Conservation (phyloP, 441 rosid genomes). For the Pelargonium citronellum region DNA sequence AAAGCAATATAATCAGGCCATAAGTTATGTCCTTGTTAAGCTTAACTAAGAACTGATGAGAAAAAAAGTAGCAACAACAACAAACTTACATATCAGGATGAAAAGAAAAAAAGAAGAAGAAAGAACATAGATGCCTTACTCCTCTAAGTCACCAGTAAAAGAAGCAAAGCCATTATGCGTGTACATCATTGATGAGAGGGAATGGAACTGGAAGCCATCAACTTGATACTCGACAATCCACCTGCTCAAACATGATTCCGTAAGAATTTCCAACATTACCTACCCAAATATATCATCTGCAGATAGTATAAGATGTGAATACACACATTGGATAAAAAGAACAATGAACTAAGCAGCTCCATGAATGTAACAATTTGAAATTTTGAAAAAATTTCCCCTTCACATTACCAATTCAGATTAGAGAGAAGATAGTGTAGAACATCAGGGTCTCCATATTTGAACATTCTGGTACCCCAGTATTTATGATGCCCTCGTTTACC, state of each 20-base stretch:
- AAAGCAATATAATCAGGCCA: neutral
- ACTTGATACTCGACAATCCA: slow-evolving; percentile 85
- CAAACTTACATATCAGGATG: neutral
- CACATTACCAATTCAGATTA: slow-evolving; percentile 80
- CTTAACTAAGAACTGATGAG: neutral
- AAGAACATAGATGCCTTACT: slow-evolving; percentile 50
- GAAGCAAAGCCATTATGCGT: slow-evolving; percentile 93
- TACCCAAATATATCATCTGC: slow-evolving; percentile 9
- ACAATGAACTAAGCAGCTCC: neutral
- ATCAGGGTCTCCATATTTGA: slow-evolving; percentile 84
- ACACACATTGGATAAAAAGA: neutral
- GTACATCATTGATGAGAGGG: slow-evolving; percentile 88
- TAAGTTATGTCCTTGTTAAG: neutral
- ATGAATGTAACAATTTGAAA: neutral
- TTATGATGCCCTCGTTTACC: slow-evolving; percentile 96
- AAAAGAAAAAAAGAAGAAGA: slow-evolving; percentile 12
- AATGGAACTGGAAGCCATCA: slow-evolving; percentile 94
- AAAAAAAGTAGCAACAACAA: neutral
- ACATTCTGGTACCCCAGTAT: slow-evolving; percentile 97
- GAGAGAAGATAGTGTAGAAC: slow-evolving; percentile 86
- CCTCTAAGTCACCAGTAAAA: slow-evolving; percentile 70
- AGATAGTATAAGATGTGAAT: slow-evolving; percentile 4
- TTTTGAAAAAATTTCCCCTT: slow-evolving; percentile 12
- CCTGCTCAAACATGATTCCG: slow-evolving; percentile 50
- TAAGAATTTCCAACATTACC: slow-evolving; percentile 29